Percentiles rank a stretch among this genome's conserved stretches.
phyloP scores from a whole-genome alignment of 2,329 filamentous ascomycete genomes.

The Penicillium occitanis region DNA sequence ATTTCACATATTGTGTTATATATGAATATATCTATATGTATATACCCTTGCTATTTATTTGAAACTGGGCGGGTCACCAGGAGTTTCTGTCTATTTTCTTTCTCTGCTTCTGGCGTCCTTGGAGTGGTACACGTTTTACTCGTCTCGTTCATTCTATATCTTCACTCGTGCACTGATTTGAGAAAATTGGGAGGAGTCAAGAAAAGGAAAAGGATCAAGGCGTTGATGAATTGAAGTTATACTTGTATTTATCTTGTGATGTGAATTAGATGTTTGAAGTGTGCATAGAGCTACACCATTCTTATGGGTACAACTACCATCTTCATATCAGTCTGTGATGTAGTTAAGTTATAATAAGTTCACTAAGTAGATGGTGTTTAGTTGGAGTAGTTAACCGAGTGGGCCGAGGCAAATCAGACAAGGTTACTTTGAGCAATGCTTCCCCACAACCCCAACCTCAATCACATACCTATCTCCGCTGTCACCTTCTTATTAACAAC shows the following conservation, averaged over 20 bases:
- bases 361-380: background rate
- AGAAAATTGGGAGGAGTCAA: slow-evolving; percentile 2
- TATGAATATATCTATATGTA: slow-evolving; percentile 11
- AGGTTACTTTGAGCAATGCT: background rate
- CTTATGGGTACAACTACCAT: too few relatives aligned
- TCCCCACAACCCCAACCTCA: slow-evolving; percentile 8
- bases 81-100: background rate
- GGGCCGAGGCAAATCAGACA: slow-evolving; percentile 11
- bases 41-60: slow-evolving; percentile 1
- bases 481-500: background rate
- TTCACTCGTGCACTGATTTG: background rate
- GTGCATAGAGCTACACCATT: background rate
- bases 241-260: background rate
- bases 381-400: slow-evolving; percentile 12
- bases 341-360: too few relatives aligned
- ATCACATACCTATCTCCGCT: background rate
- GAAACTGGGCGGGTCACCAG: background rate
- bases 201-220: slow-evolving; percentile 3
- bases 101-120: background rate
- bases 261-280: background rate
- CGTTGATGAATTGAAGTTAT: background rate
- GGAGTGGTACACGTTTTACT: background rate
- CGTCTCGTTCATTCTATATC: background rate
- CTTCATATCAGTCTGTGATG: too few relatives aligned
- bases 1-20: slow-evolving; percentile 10